These are phyloP conservation scores for Pseudonitzschia multiseries DNA, from an alignment of 108 stramenopile genomes.

Conservation along the genomic window DNA sequence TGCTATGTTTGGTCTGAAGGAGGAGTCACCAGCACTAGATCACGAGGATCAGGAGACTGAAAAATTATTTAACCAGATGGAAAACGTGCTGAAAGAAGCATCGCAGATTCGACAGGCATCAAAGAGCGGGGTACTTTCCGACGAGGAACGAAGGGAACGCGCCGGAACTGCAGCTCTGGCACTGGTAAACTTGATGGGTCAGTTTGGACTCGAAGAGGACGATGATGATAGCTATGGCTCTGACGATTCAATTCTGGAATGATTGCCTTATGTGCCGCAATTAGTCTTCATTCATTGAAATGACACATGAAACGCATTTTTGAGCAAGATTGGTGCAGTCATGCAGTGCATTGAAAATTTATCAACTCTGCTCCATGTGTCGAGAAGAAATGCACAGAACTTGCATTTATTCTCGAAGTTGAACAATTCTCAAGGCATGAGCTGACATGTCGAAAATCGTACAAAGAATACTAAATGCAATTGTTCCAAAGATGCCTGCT, in stretches of 20 bases:
- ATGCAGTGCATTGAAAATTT: too few relatives aligned
- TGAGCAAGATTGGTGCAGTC: too few relatives aligned
- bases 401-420: too few relatives aligned
- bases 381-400: too few relatives aligned
- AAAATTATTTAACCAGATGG: conserved; percentile 61
- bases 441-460: too few relatives aligned
- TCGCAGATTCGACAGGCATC: conserved; percentile 67
- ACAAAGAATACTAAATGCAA: too few relatives aligned
- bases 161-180: conserved; percentile 80
- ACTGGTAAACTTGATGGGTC: conserved; percentile 72
- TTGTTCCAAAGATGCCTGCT: too few relatives aligned
- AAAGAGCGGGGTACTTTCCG: conserved; percentile 46
- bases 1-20: conserved; percentile 11
- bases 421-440: too few relatives aligned
- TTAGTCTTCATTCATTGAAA: background rate
- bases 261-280: background rate
- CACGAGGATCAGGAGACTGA: conserved; percentile 34
- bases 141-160: conserved; percentile 69
- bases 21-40: background rate
- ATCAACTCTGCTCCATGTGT: too few relatives aligned
- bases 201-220: conserved; percentile 70
- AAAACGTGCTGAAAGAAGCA: conserved; percentile 64
- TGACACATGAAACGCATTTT: too few relatives aligned
- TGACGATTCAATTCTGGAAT: conserved; percentile 11
- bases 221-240: conserved; percentile 37